Percentiles rank a stretch among this genome's conserved stretches.
Conservation (phyloP, 768 basidiomycete genomes). For the Suillus plorans region DNA sequence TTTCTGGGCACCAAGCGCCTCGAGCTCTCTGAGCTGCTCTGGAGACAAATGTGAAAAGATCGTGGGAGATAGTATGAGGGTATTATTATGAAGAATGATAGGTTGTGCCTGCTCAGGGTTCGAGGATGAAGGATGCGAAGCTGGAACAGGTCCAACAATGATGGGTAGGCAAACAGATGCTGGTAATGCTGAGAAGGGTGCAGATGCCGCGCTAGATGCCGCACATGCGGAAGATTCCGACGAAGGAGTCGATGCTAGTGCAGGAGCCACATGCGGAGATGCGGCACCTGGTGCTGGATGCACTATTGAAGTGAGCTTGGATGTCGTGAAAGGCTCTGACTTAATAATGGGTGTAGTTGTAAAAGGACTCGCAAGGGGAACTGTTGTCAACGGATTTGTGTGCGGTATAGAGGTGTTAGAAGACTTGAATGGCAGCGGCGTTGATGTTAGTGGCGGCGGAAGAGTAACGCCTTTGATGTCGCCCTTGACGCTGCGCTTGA, state of each 20-base stretch:
- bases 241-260: slow-evolving; percentile 22
- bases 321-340: slow-evolving; percentile 16
- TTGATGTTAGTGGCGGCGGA: slow-evolving; percentile 69
- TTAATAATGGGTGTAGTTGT: slow-evolving; percentile 20
- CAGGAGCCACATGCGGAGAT: slow-evolving; percentile 8
- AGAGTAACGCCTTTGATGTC: slow-evolving; percentile 56
- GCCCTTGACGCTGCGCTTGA: slow-evolving; percentile 70
- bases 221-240: slow-evolving; percentile 19
- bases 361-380: slow-evolving; percentile 8
- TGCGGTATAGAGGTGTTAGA: slow-evolving; percentile 4
- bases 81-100: slow-evolving; percentile 84
- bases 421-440: slow-evolving; percentile 44
- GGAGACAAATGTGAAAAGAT: slow-evolving; percentile 79
- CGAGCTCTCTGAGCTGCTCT: slow-evolving; percentile 72
- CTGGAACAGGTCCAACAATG: slow-evolving; percentile 68
- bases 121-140: slow-evolving; percentile 52
- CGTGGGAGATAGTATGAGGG: slow-evolving; percentile 78
- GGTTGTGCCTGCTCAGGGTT: slow-evolving; percentile 47
- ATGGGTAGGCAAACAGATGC: slow-evolving; percentile 70
- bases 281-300: slow-evolving; percentile 14
- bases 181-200: slow-evolving; percentile 31
- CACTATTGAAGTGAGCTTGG: slow-evolving; percentile 10
- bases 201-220: slow-evolving; percentile 10
- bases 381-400: slow-evolving; percentile 10
- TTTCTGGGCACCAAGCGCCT: slow-evolving; percentile 78